Conservation (phyloP, 169 alveolate genomes). For the Plasmodium vivax region DNA sequence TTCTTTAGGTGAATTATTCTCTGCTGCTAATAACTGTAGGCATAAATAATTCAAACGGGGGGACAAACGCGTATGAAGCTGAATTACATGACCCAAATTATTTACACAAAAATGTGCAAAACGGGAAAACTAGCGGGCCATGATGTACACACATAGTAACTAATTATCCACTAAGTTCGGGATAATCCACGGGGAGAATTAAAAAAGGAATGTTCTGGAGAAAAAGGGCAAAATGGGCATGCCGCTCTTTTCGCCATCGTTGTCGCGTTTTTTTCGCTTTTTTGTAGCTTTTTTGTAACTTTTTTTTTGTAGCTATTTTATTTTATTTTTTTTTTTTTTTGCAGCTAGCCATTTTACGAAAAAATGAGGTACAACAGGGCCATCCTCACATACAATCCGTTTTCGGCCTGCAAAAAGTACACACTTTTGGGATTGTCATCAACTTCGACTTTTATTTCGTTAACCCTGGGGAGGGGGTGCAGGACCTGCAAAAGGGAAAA, state of each 20-base stretch:
- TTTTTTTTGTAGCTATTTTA: too few species aligned
- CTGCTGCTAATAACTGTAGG: background rate
- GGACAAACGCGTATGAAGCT: background rate
- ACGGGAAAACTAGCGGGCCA: background rate
- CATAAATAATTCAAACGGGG: background rate
- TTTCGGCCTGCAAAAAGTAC: conserved; percentile 88
- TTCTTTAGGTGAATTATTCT: background rate
- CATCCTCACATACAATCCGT: conserved; percentile 89
- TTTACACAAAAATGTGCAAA: background rate
- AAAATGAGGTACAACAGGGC: conserved; percentile 85
- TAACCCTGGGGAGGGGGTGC: conserved; percentile 90
- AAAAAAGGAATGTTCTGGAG: conserved; percentile 1
- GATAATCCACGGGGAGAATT: background rate
- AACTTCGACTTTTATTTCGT: conserved; percentile 83
- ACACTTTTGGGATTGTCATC: conserved; percentile 81
- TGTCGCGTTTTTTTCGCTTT: background rate
- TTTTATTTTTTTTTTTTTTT: background rate
- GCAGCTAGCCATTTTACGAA: conserved; percentile 11
- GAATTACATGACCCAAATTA: background rate
- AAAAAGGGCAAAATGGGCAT: background rate
- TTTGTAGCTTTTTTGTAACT: background rate
- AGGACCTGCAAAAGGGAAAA: conserved; percentile 68
- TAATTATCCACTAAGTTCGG: background rate
- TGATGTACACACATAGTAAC: background rate
- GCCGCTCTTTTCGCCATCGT: background rate